Evolutionary conservation across 176 grass and related monocot genomes (phyloP).

Genomic region (Pharus latifolius): DNA sequence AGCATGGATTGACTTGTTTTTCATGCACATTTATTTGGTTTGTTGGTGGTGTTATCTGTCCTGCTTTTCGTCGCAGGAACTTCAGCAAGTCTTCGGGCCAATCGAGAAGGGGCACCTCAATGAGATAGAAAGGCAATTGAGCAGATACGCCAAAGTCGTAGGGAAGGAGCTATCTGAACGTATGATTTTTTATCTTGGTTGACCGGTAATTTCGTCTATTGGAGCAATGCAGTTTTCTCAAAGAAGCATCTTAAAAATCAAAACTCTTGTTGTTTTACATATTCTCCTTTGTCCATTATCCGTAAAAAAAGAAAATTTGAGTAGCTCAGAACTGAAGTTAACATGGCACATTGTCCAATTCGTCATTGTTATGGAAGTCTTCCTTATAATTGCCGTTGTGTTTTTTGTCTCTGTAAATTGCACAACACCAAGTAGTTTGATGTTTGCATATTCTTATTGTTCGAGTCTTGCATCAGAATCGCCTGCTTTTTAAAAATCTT

Average conservation of each 20-base stretch:
- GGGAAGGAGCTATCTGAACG: constrained; percentile 62
- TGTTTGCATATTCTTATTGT: no score
- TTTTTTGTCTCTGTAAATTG: no score
- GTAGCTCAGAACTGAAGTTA: background rate
- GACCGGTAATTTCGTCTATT: background rate
- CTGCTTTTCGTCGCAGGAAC: constrained; percentile 39
- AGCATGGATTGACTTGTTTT: background rate
- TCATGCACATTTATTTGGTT: background rate
- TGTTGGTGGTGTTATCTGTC: background rate
- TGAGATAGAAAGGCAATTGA: constrained; percentile 47
- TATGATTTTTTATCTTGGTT: constrained; percentile 50
- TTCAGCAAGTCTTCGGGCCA: constrained; percentile 43
- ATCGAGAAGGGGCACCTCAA: constrained; percentile 28
- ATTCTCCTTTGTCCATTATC: background rate
- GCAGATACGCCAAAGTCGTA: constrained; percentile 44
- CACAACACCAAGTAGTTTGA: no score
- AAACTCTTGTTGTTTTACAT: background rate
- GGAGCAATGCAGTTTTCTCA: background rate
- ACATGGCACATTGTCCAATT: background rate
- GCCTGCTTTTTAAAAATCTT: no score
- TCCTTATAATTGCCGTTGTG: background rate
- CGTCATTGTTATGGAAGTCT: background rate
- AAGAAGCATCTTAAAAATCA: background rate
- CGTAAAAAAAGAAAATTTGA: background rate
- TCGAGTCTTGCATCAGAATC: no score